phyloP scores from a whole-genome alignment of 2,329 filamentous ascomycete species.

The Botrytis fabae region DNA sequence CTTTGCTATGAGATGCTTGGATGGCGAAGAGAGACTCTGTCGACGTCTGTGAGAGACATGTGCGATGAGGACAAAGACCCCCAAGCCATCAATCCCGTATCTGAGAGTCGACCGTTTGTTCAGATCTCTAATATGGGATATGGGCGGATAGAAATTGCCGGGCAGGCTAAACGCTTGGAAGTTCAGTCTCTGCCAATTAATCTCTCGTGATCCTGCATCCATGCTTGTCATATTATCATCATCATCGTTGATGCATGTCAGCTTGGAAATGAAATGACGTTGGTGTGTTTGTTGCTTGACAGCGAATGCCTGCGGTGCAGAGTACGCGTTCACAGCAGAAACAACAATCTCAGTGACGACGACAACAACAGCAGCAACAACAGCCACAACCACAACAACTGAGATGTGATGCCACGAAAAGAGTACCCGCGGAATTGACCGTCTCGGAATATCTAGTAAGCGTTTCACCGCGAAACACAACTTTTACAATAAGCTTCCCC shows the following conservation, averaged over 20 bases:
- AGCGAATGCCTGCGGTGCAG: too few relatives aligned
- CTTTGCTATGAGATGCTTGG: neutral
- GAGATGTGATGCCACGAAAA: neutral
- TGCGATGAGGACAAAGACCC: neutral
- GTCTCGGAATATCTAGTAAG: neutral
- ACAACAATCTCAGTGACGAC: too few relatives aligned
- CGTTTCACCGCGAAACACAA: neutral
- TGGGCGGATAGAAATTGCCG: neutral
- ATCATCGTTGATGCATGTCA: neutral
- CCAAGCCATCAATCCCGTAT: neutral
- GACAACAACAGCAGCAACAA: neutral
- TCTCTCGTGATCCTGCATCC: neutral
- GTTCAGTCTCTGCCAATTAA: neutral
- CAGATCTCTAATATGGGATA: neutral
- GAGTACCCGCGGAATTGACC: neutral
- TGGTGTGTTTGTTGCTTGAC: neutral
- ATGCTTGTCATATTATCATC: neutral
- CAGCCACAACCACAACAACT: neutral
- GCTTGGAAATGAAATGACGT: neutral
- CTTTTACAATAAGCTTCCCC: neutral
- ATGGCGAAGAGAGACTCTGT: neutral
- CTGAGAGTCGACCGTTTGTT: neutral
- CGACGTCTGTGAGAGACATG: neutral
- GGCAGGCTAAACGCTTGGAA: neutral
- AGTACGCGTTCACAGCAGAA: neutral